These are phyloP conservation scores for Reutealis trisperma DNA, from an alignment of 345 rosid species.

Conservation along the genomic window DNA sequence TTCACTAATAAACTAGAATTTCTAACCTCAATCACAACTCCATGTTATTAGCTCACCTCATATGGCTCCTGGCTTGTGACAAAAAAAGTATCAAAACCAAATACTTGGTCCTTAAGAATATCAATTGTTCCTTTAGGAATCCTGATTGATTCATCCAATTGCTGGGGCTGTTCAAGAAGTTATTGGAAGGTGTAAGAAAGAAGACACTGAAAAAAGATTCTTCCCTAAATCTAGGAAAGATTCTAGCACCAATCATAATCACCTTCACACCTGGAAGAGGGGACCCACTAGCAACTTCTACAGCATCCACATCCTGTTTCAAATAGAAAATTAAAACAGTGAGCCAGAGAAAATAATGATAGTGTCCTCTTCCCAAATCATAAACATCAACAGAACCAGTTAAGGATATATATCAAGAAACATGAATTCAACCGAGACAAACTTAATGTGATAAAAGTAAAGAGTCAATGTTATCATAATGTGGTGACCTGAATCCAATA, in stretches of 20 bases:
- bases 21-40: conserved; percentile 2
- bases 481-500: neutral
- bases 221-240: conserved; percentile 18
- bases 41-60: conserved; percentile 56
- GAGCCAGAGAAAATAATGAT: conserved; percentile 12
- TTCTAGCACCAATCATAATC: conserved; percentile 35
- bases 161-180: conserved; percentile 61
- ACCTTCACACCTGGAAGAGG: conserved; percentile 99
- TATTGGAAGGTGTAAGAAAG: conserved; percentile 22
- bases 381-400: neutral
- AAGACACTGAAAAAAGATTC: conserved; percentile 17
- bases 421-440: neutral
- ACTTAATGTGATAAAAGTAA: neutral
- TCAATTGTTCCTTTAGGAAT: conserved; percentile 82
- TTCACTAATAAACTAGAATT: conserved; percentile 2
- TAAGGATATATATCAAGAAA: neutral
- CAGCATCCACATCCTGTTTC: conserved; percentile 58
- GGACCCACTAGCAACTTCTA: conserved; percentile 75
- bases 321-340: conserved; percentile 26
- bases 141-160: conserved; percentile 71
- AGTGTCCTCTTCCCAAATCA: conserved; percentile 5
- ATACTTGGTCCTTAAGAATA: conserved; percentile 86
- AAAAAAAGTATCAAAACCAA: conserved; percentile 91
- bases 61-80: conserved; percentile 97
- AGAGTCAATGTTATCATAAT: neutral